Conservation (phyloP, 148 eudicot genomes). For the Gaultheria prostrata region DNA sequence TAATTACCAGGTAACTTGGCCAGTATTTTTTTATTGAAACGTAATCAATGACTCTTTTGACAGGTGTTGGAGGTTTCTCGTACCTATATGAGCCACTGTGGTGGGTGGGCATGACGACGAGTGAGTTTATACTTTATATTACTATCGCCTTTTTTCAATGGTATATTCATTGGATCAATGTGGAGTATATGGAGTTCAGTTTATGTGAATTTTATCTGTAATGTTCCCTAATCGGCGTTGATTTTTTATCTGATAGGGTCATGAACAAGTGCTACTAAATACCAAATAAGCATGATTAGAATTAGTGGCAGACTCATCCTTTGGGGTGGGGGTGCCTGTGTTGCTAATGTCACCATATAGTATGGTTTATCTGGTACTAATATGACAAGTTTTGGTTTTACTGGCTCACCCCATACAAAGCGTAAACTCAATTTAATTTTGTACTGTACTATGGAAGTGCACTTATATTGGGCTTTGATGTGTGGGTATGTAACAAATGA, state of each 20-base stretch:
- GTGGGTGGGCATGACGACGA: constrained; percentile 96
- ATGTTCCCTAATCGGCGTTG: not conserved
- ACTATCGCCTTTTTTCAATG: not conserved
- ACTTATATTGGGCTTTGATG: no score
- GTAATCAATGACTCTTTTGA: constrained; percentile 15
- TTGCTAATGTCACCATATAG: no score
- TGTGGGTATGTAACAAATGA: no score
- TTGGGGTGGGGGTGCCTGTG: no score
- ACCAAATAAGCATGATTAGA: not conserved
- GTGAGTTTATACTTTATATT: constrained; percentile 39
- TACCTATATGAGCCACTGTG: constrained; percentile 84
- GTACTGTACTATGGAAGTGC: no score
- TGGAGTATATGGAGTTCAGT: not conserved
- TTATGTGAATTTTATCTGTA: not conserved
- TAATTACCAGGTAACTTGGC: not conserved
- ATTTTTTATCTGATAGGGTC: not conserved
- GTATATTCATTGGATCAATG: not conserved
- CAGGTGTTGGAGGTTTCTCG: constrained; percentile 88
- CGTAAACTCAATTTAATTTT: no score
- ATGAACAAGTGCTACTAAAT: not conserved
- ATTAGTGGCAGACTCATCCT: no score
- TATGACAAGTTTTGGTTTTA: no score
- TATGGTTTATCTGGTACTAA: no score
- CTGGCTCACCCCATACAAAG: no score
- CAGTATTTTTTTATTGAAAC: constrained; percentile 11